These are phyloP conservation scores for Ophiostoma quercus DNA, from an alignment of 2,329 filamentous ascomycete species.

Conservation along the genomic window DNA sequence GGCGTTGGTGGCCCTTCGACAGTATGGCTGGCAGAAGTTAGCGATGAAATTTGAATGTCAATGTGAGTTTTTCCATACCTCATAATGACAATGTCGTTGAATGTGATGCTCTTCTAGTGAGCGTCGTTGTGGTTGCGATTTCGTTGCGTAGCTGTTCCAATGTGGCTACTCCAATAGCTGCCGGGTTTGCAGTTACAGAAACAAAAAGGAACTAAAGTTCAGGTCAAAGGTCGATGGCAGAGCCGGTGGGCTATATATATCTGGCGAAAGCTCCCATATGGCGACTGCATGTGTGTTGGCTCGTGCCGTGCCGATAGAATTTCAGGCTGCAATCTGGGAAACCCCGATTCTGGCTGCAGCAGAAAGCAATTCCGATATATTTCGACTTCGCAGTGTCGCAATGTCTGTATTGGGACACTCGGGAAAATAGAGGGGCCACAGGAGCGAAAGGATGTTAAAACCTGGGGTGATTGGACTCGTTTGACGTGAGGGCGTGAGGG, in stretches of 20 bases:
- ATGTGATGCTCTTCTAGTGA: background rate
- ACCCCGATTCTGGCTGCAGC: background rate
- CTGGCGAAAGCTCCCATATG: background rate
- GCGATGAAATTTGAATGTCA: background rate
- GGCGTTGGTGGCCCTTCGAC: slow-evolving; percentile 25
- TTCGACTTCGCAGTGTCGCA: background rate
- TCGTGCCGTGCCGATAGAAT: background rate
- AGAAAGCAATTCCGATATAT: background rate
- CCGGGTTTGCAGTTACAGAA: background rate
- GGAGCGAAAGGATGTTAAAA: background rate
- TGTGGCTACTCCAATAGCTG: background rate
- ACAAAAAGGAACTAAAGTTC: background rate
- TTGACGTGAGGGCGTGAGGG: background rate
- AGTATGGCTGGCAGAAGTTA: background rate
- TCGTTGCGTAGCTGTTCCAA: background rate
- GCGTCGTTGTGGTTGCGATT: background rate
- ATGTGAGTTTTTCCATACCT: background rate
- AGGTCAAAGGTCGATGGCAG: background rate
- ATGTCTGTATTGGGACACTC: background rate
- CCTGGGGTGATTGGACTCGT: background rate
- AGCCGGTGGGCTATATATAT: background rate
- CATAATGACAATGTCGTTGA: background rate
- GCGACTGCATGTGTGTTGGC: slow-evolving; percentile 7
- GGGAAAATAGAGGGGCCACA: background rate
- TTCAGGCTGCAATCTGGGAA: background rate